phyloP scores from a whole-genome alignment of 1,139 yeast genomes.

The Kodamaea arcana region DNA sequence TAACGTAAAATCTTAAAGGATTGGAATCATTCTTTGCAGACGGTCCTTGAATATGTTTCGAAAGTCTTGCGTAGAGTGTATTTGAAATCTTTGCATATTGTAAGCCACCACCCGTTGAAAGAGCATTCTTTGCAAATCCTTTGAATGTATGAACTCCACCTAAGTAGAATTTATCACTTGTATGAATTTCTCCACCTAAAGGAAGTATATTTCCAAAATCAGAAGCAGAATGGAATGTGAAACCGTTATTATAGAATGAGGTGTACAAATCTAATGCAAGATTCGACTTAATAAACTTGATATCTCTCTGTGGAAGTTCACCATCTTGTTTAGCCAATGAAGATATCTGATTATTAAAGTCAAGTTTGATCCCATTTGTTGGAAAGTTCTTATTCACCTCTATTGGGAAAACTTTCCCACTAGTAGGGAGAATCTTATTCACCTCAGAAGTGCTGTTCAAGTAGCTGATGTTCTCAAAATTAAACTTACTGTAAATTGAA shows the following conservation, averaged over 20 bases:
- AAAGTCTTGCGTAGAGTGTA: constrained; percentile 36
- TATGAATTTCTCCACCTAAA: constrained; percentile 24
- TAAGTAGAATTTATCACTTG: constrained; percentile 47
- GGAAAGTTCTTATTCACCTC: constrained; percentile 28
- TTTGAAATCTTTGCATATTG: constrained; percentile 35
- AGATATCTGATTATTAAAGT: constrained; percentile 27
- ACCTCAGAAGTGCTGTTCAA: no score
- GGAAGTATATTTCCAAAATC: constrained; percentile 34
- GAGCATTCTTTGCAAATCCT: constrained; percentile 38
- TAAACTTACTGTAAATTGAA: constrained; percentile 26
- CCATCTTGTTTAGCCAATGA: constrained; percentile 22
- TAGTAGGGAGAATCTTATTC: no score
- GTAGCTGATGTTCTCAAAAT: constrained; percentile 20
- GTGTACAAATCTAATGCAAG: constrained; percentile 30
- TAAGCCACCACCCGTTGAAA: constrained; percentile 38
- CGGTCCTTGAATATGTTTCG: constrained; percentile 24
- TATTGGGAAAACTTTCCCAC: no score
- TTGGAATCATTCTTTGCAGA: constrained; percentile 15
- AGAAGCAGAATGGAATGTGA: constrained; percentile 35
- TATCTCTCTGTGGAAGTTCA: constrained; percentile 5
- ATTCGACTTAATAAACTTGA: constrained; percentile 24
- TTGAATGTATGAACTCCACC: constrained; percentile 39
- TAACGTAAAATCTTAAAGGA: constrained; percentile 43
- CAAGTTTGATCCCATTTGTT: constrained; percentile 21
- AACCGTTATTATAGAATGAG: constrained; percentile 31